Evolutionary conservation across 2,329 filamentous ascomycete species (phyloP).

Genomic region (Fusarium sp.): DNA sequence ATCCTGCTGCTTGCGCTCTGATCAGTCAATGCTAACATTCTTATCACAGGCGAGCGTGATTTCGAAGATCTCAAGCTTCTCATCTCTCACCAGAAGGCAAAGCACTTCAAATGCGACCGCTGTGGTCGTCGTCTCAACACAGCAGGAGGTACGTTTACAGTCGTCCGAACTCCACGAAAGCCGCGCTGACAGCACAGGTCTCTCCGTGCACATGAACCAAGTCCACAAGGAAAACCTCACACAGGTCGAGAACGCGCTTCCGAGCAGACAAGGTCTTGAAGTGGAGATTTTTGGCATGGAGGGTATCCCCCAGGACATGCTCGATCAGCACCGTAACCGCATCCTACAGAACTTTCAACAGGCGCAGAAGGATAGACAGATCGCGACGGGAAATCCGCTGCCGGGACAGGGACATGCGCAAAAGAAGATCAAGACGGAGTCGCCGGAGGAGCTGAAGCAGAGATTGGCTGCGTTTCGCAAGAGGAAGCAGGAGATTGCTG

Average conservation of each 20-base stretch:
- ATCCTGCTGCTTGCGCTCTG: constrained; percentile 10
- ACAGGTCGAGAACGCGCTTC: constrained; percentile 90
- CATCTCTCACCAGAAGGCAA: constrained; percentile 97
- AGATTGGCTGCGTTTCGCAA: constrained; percentile 81
- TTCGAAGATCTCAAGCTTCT: constrained; percentile 98
- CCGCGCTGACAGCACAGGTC: constrained; percentile 63
- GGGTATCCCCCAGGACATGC: constrained; percentile 87
- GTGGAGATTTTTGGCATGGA: constrained; percentile 99
- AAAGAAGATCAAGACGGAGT: constrained; percentile 79
- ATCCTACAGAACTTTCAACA: constrained; percentile 88
- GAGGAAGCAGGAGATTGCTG: constrained; percentile 67
- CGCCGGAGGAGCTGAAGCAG: constrained; percentile 79
- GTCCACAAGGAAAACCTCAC: constrained; percentile 94
- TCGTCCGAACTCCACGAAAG: background rate
- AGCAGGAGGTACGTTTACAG: constrained; percentile 76
- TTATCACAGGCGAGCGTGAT: constrained; percentile 78
- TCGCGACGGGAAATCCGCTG: constrained; percentile 83
- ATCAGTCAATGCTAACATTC: constrained; percentile 38
- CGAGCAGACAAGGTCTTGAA: constrained; percentile 84
- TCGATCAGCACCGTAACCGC: constrained; percentile 84
- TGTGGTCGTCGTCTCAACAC: constrained; percentile 91
- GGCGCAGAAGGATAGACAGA: constrained; percentile 82
- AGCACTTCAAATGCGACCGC: constrained; percentile 97
- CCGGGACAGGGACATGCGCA: constrained; percentile 65
- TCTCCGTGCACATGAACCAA: constrained; percentile 97